A percentile compares a stretch with the other conserved stretches of the same genome.
These are phyloP conservation scores for Trichoderma koningii DNA, from an alignment of 2,329 filamentous ascomycete genomes.

Conservation along the genomic window DNA sequence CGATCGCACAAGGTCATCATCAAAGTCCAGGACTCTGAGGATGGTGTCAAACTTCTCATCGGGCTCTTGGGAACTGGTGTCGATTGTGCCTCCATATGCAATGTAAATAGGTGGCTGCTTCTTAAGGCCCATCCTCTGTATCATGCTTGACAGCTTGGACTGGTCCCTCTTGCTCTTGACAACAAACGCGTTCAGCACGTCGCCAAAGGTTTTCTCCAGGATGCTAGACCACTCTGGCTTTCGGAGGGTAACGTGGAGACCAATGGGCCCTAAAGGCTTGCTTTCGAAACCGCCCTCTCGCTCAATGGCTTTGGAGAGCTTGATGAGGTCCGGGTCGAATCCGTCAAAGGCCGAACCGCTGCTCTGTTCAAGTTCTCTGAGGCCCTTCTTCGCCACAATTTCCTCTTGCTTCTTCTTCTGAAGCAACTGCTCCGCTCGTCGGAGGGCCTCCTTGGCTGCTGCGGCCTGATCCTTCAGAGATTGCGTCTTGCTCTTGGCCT, in stretches of 20 bases:
- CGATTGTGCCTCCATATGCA: conserved; percentile 41
- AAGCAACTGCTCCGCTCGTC: conserved; percentile 39
- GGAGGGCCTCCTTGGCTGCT: conserved; percentile 38
- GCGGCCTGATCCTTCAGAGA: conserved; percentile 39
- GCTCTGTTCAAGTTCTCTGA: conserved; percentile 54
- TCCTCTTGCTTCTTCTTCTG: conserved; percentile 58
- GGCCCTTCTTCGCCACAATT: conserved; percentile 47
- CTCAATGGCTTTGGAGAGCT: conserved; percentile 68
- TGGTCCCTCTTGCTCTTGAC: conserved; percentile 78
- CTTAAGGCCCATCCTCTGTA: conserved; percentile 62
- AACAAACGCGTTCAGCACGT: conserved; percentile 72
- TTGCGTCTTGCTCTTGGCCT: conserved; percentile 38
- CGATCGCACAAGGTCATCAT: conserved; percentile 74
- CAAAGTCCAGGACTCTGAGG: conserved; percentile 77
- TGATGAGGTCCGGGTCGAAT: conserved; percentile 64
- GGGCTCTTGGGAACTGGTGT: conserved; percentile 63
- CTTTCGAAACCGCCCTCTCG: conserved; percentile 68
- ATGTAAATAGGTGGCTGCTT: conserved; percentile 44
- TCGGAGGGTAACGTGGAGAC: conserved; percentile 71
- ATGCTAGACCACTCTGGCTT: conserved; percentile 83
- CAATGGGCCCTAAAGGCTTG: conserved; percentile 82
- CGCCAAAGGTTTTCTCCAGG: conserved; percentile 76
- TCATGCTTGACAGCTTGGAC: conserved; percentile 64
- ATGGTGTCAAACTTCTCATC: conserved; percentile 73
- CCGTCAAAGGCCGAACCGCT: conserved; percentile 63